A percentile compares a stretch with the other conserved stretches of the same genome.
Conservation (phyloP, 352 stramenopile species). For the Phytophthora palmivora region DNA sequence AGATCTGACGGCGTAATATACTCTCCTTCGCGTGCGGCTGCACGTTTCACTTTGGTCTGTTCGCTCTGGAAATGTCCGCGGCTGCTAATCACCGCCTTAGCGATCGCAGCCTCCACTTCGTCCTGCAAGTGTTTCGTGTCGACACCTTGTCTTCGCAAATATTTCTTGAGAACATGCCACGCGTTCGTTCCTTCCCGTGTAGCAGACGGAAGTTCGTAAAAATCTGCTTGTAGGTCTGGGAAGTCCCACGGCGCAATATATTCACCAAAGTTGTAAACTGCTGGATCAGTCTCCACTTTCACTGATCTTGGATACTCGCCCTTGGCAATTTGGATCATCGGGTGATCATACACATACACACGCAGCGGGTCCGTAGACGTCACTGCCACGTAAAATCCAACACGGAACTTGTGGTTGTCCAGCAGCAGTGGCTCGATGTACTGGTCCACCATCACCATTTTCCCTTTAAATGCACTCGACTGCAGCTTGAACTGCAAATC, state of each 20-base stretch:
- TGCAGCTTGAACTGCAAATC: conserved; percentile 58
- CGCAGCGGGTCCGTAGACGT: conserved; percentile 86
- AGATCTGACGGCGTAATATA: conserved; percentile 45
- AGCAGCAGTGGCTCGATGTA: conserved; percentile 89
- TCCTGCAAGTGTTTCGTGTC: conserved; percentile 70
- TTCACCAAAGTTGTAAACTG: conserved; percentile 75
- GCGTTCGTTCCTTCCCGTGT: conserved; percentile 64
- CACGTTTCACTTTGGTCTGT: conserved; percentile 56
- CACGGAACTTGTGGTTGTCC: conserved; percentile 89
- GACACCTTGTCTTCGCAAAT: conserved; percentile 63
- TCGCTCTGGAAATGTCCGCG: conserved; percentile 58
- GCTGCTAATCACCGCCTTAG: conserved; percentile 65
- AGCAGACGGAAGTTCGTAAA: conserved; percentile 66
- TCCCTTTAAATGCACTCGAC: conserved; percentile 55
- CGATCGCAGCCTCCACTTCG: conserved; percentile 72
- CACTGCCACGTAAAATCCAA: conserved; percentile 88
- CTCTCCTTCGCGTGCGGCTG: conserved; percentile 30
- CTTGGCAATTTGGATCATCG: conserved; percentile 78
- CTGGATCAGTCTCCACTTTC: conserved; percentile 43
- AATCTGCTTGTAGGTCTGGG: conserved; percentile 62
- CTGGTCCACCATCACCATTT: conserved; percentile 66
- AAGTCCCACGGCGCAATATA: conserved; percentile 81
- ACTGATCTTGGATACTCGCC: conserved; percentile 58
- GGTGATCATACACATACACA: conserved; percentile 85
- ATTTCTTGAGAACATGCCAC: conserved; percentile 71